Evolutionary conservation across 1,139 yeast genomes (phyloP).

Genomic region (Geotrichum carabidarum): DNA sequence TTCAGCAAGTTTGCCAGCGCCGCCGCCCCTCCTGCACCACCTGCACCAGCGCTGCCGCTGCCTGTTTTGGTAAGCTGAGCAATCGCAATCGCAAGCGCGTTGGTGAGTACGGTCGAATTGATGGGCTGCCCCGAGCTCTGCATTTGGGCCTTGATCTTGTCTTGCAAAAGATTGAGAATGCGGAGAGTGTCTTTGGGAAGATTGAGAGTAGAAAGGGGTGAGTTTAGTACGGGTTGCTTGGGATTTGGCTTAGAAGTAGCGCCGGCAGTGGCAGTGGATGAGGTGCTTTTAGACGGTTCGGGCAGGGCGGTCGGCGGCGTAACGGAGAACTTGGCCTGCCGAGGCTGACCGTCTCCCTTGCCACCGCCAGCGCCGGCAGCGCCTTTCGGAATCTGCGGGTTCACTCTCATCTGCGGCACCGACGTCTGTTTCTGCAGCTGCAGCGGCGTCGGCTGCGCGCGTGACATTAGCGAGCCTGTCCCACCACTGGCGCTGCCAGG

Average conservation of each 20-base stretch:
- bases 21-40: slow-evolving; percentile 49
- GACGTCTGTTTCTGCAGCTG: slow-evolving; percentile 22
- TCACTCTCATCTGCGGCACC: slow-evolving; percentile 28
- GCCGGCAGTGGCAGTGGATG: background rate
- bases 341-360: background rate
- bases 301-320: background rate
- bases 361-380: background rate
- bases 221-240: slow-evolving; percentile 18
- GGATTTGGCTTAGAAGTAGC: slow-evolving; percentile 15
- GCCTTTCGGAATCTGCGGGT: slow-evolving; percentile 20
- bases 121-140: slow-evolving; percentile 33
- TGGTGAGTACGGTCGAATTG: slow-evolving; percentile 63
- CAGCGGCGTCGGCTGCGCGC: slow-evolving; percentile 14
- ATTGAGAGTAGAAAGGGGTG: slow-evolving; percentile 20
- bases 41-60: slow-evolving; percentile 61
- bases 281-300: background rate
- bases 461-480: too few species aligned
- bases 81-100: slow-evolving; percentile 86
- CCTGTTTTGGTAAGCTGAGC: slow-evolving; percentile 86
- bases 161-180: slow-evolving; percentile 35
- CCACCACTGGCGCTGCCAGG: background rate
- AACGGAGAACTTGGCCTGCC: background rate
- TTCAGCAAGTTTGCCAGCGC: slow-evolving; percentile 67
- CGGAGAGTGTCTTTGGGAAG: slow-evolving; percentile 37
- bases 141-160: slow-evolving; percentile 37